These are phyloP conservation scores for Thecamonas trahens DNA, from an alignment of 78 protist species.

Conservation along the genomic window DNA sequence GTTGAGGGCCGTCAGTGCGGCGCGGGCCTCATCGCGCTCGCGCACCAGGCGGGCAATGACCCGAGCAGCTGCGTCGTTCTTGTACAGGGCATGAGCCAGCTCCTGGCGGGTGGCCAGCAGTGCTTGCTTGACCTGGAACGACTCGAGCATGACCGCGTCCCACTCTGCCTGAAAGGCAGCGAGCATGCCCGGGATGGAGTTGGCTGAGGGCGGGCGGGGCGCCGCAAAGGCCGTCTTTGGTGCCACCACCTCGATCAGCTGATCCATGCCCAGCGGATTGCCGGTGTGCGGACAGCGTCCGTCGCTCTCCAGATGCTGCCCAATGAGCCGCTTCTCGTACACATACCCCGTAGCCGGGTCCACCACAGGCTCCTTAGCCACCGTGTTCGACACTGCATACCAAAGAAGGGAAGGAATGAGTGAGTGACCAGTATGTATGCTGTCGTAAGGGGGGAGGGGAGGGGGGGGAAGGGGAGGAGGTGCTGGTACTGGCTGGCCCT, in stretches of 20 bases:
- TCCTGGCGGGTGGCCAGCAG: constrained; percentile 56
- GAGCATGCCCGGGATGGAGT: constrained; percentile 82
- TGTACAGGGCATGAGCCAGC: constrained; percentile 90
- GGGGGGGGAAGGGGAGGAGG: too few relatives aligned
- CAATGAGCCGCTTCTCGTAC: constrained; percentile 81
- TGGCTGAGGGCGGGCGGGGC: constrained; percentile 69
- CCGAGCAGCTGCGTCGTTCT: constrained; percentile 98
- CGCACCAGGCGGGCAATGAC: constrained; percentile 90
- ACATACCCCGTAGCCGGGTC: constrained; percentile 57
- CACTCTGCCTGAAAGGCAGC: constrained; percentile 88
- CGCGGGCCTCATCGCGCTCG: constrained; percentile 89
- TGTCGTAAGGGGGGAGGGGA: too few relatives aligned
- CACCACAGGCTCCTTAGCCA: constrained; percentile 82
- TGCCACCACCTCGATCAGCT: constrained; percentile 57
- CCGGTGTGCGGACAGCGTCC: constrained; percentile 79
- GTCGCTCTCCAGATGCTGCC: constrained; percentile 58
- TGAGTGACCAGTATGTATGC: too few relatives aligned
- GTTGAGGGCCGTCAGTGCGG: background rate
- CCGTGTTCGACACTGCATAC: constrained; percentile 65
- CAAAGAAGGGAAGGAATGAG: background rate
- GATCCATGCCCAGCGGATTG: constrained; percentile 50
- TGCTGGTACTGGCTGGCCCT: too few relatives aligned
- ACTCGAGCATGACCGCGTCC: constrained; percentile 93
- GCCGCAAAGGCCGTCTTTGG: background rate
- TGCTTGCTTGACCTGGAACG: constrained; percentile 72